Evolutionary conservation across 495 filamentous ascomycete genomes (phyloP).

Genomic region (Talaromyces trachyspermus): DNA sequence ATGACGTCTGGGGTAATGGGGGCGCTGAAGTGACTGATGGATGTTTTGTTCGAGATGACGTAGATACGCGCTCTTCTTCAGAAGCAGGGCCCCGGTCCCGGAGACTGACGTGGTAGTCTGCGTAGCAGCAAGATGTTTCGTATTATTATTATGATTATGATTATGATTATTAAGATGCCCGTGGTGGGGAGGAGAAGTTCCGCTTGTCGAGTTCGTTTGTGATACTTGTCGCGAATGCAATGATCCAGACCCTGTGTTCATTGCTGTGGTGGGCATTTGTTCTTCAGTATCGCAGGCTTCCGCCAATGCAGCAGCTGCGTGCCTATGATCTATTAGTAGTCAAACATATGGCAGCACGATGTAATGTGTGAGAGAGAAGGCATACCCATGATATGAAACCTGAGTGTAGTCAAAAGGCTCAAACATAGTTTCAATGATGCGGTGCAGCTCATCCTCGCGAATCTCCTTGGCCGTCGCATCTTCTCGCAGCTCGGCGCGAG

Average conservation of each 20-base stretch:
- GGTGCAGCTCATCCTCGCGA: constrained; percentile 86
- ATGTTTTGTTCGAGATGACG: constrained; percentile 10
- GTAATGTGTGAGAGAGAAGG: constrained; percentile 2
- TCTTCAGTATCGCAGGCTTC: constrained; percentile 34
- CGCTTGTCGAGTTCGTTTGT: constrained; percentile 26
- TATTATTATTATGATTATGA: too few relatives aligned
- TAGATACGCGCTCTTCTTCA: constrained; percentile 17
- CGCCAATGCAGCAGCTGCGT: constrained; percentile 7
- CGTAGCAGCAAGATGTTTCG: constrained; percentile 15
- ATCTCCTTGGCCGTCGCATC: constrained; percentile 96
- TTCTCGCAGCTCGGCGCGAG: constrained; percentile 79
- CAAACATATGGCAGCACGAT: not conserved
- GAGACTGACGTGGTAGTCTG: constrained; percentile 21
- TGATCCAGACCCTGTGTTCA: constrained; percentile 13
- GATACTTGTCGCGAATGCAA: constrained; percentile 32
- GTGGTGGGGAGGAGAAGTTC: constrained; percentile 21
- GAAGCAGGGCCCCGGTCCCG: constrained; percentile 26
- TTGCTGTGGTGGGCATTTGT: constrained; percentile 22
- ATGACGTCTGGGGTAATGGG: constrained; percentile 14
- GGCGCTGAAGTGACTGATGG: constrained; percentile 8
- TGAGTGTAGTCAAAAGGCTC: constrained; percentile 92
- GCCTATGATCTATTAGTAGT: constrained; percentile 1
- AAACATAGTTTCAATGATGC: constrained; percentile 90
- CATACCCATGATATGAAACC: constrained; percentile 58
- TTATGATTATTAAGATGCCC: too few relatives aligned